A percentile compares a stretch with the other conserved stretches of the same genome.
Conservation (phyloP, 495 filamentous ascomycete species). For the Tuber calosporum region DNA sequence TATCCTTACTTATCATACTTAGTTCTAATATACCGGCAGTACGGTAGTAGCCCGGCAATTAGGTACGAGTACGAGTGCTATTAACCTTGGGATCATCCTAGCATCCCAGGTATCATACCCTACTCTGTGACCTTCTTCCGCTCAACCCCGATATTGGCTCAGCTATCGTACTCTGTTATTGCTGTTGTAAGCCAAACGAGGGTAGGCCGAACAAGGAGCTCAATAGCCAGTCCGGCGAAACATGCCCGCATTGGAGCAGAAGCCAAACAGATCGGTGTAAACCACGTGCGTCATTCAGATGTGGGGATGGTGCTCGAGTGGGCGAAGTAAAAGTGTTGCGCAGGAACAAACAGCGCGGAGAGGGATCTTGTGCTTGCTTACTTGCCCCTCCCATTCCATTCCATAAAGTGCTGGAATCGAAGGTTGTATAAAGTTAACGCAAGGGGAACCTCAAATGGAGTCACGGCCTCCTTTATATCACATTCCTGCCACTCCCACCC, state of each 20-base stretch:
- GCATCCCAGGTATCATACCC: background rate
- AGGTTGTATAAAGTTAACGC: constrained; percentile 14
- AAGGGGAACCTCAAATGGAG: constrained; percentile 16
- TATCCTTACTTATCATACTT: background rate
- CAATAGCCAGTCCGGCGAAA: background rate
- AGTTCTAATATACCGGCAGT: background rate
- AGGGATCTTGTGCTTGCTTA: background rate
- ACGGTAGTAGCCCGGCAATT: background rate
- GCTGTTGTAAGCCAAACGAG: background rate
- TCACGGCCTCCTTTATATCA: constrained; percentile 2
- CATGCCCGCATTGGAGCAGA: background rate
- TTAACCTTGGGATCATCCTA: background rate
- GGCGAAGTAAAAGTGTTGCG: background rate
- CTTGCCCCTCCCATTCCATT: background rate
- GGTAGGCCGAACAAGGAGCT: background rate
- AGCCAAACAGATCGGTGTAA: background rate
- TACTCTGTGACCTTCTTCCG: background rate
- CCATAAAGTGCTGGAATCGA: background rate
- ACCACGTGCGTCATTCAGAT: background rate
- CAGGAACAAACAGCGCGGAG: background rate
- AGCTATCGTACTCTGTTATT: background rate
- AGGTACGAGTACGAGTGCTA: no score
- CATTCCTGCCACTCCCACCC: background rate
- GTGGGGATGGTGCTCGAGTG: background rate
- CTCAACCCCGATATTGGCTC: background rate